These are phyloP conservation scores for Colletotrichum lindemuthianum DNA, from an alignment of 2,329 filamentous ascomycete species.

Conservation along the genomic window DNA sequence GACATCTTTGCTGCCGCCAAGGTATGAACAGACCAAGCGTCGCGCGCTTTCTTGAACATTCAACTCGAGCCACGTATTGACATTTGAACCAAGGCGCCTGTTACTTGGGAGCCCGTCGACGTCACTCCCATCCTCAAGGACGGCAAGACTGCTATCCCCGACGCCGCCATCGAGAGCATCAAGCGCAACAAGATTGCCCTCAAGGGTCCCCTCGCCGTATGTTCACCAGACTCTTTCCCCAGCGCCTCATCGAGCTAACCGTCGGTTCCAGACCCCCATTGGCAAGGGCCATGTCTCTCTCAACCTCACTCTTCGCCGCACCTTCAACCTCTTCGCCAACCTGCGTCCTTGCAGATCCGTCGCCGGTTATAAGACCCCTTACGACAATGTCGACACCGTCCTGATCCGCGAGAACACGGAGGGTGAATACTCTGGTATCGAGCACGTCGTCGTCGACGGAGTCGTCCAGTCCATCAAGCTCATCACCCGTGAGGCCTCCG, in stretches of 20 bases:
- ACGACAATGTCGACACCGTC: slow-evolving; percentile 96
- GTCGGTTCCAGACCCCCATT: slow-evolving; percentile 50
- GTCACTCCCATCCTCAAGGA: slow-evolving; percentile 94
- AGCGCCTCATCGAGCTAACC: too few relatives aligned
- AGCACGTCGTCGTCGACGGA: slow-evolving; percentile 97
- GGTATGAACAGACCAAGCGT: slow-evolving; percentile 58
- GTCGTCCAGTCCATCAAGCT: slow-evolving; percentile 99
- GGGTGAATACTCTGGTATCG: slow-evolving; percentile 99
- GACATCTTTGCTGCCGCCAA: slow-evolving; percentile 97
- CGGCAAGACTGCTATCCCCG: slow-evolving; percentile 94
- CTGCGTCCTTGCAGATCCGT: slow-evolving; percentile 97
- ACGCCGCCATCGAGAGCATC: slow-evolving; percentile 92
- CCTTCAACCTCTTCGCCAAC: slow-evolving; percentile 99
- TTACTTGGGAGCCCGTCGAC: slow-evolving; percentile 97
- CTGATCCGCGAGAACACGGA: slow-evolving; percentile 99
- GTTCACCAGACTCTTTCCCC: slow-evolving; percentile 45
- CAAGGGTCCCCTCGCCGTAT: slow-evolving; percentile 95
- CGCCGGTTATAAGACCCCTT: slow-evolving; percentile 97
- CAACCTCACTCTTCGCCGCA: slow-evolving; percentile 97
- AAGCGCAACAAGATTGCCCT: slow-evolving; percentile 96
- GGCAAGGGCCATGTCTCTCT: slow-evolving; percentile 99
- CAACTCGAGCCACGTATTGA: slow-evolving; percentile 38
- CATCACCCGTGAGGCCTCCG: slow-evolving; percentile 93
- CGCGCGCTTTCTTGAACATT: too few relatives aligned
- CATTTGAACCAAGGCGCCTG: slow-evolving; percentile 71